Evolutionary conservation across 2,329 filamentous ascomycete species (phyloP).

Genomic region (Scedosporium dehoogii): DNA sequence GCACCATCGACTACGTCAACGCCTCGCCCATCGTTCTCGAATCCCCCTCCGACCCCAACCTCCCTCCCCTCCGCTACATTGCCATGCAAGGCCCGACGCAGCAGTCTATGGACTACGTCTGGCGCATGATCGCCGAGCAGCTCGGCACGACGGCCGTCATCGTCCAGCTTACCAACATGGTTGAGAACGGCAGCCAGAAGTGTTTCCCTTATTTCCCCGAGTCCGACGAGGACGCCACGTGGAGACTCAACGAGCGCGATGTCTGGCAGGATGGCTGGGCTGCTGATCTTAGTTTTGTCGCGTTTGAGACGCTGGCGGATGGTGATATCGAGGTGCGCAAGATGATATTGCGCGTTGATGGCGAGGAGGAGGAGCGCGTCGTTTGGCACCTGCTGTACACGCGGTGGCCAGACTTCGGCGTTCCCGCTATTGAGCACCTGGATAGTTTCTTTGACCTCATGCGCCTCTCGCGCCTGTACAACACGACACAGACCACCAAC

Average conservation of each 20-base stretch:
- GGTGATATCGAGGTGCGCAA: conserved; percentile 65
- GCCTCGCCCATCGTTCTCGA: conserved; percentile 59
- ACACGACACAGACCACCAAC: conserved; percentile 22
- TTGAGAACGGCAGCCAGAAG: conserved; percentile 69
- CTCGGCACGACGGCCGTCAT: conserved; percentile 63
- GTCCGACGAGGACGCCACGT: conserved; percentile 38
- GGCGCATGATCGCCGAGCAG: conserved; percentile 92
- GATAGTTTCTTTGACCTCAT: conserved; percentile 61
- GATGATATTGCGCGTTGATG: conserved; percentile 47
- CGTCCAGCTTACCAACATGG: conserved; percentile 87
- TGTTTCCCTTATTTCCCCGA: conserved; percentile 82
- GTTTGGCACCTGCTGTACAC: conserved; percentile 82
- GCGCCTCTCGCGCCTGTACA: conserved; percentile 50
- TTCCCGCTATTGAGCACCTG: conserved; percentile 60
- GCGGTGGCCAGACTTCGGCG: conserved; percentile 83
- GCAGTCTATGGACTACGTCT: conserved; percentile 70
- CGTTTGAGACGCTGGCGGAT: conserved; percentile 41
- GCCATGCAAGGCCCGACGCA: conserved; percentile 87
- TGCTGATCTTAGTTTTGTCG: conserved; percentile 59
- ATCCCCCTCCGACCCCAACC: conserved; percentile 26
- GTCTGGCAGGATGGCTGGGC: conserved; percentile 58
- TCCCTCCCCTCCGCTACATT: conserved; percentile 57
- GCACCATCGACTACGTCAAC: conserved; percentile 70
- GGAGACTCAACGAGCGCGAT: conserved; percentile 51
- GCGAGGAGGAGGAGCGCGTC: conserved; percentile 42